Conservation (phyloP, 2,329 filamentous ascomycete genomes). For the Scedosporium aurantiacum region DNA sequence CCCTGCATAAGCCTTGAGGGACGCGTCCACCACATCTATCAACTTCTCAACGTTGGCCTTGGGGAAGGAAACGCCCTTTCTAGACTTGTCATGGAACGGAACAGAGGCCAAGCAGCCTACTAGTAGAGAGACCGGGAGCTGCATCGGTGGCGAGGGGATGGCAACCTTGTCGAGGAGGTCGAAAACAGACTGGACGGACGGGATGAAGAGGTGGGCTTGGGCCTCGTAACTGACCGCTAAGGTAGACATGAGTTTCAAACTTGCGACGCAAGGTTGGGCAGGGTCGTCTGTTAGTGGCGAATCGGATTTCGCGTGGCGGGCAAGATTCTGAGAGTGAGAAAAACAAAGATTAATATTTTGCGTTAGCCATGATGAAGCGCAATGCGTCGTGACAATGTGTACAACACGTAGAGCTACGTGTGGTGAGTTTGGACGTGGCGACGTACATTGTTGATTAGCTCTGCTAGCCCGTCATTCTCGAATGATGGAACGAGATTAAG, state of each 20-base stretch:
- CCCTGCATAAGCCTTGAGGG: constrained; percentile 10
- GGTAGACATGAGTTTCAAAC: constrained; percentile 13
- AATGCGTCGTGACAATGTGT: too few relatives aligned
- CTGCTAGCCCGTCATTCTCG: constrained; percentile 12
- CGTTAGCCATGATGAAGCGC: too few relatives aligned
- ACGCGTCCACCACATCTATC: constrained; percentile 10
- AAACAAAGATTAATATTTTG: too few relatives aligned
- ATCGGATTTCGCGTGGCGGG: constrained; percentile 10
- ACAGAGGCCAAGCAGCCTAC: constrained; percentile 13
- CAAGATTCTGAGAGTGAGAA: constrained; percentile 7
- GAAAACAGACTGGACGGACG: constrained; percentile 10
- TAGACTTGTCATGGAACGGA: constrained; percentile 10
- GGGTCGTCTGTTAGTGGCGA: constrained; percentile 11
- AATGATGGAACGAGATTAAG: constrained; percentile 31
- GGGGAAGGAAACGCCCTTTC: constrained; percentile 1
- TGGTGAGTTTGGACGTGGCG: neutral
- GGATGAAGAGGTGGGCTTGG: constrained; percentile 11
- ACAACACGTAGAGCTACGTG: too few relatives aligned
- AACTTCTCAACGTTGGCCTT: constrained; percentile 8
- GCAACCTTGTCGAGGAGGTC: constrained; percentile 11
- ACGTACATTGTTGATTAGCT: constrained; percentile 11
- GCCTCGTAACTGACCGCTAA: constrained; percentile 12
- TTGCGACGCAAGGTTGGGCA: constrained; percentile 12
- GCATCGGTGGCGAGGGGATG: constrained; percentile 10
- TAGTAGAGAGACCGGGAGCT: constrained; percentile 12